phyloP scores from a whole-genome alignment of 495 filamentous ascomycete species.

The Parmelia sp. region DNA sequence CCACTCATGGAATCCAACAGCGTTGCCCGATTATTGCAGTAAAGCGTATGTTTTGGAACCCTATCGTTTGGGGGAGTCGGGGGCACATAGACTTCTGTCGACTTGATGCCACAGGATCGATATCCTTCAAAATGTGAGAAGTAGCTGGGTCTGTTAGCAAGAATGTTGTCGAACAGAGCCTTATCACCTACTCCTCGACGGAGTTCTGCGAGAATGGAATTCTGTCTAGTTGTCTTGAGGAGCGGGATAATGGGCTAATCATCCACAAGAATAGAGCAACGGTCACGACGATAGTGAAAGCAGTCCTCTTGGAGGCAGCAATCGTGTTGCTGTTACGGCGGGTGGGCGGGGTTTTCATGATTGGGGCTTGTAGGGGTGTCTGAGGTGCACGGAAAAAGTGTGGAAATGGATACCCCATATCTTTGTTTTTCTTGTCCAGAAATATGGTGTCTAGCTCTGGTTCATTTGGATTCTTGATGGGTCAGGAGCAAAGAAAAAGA shows the following conservation, averaged over 20 bases:
- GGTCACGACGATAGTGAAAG: slow-evolving; percentile 13
- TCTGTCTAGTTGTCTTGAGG: slow-evolving; percentile 20
- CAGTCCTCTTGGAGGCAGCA: slow-evolving; percentile 13
- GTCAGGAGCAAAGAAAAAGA: background rate
- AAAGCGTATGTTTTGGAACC: slow-evolving; percentile 25
- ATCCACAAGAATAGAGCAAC: slow-evolving; percentile 19
- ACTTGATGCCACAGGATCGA: slow-evolving; percentile 42
- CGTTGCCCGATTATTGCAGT: slow-evolving; percentile 35
- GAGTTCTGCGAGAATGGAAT: slow-evolving; percentile 20
- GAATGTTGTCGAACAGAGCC: background rate
- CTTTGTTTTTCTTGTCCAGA: no score
- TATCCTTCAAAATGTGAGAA: slow-evolving; percentile 41
- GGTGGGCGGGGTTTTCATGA: slow-evolving; percentile 15
- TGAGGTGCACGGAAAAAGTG: slow-evolving; percentile 15
- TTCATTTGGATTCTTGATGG: background rate
- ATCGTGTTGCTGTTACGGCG: slow-evolving; percentile 8
- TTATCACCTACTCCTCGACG: slow-evolving; percentile 24
- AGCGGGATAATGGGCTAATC: background rate
- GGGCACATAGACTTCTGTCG: slow-evolving; percentile 37
- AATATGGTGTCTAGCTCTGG: background rate
- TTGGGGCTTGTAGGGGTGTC: slow-evolving; percentile 15
- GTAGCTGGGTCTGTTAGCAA: slow-evolving; percentile 32
- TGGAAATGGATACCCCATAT: slow-evolving; percentile 25
- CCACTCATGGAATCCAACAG: slow-evolving; percentile 43
- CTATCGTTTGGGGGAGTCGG: slow-evolving; percentile 25